Evolutionary conservation across 1,284 basidiomycete genomes (phyloP), one percentile per base, ranked within the genome.

Genomic region (Tylopilus microsporus): DNA sequence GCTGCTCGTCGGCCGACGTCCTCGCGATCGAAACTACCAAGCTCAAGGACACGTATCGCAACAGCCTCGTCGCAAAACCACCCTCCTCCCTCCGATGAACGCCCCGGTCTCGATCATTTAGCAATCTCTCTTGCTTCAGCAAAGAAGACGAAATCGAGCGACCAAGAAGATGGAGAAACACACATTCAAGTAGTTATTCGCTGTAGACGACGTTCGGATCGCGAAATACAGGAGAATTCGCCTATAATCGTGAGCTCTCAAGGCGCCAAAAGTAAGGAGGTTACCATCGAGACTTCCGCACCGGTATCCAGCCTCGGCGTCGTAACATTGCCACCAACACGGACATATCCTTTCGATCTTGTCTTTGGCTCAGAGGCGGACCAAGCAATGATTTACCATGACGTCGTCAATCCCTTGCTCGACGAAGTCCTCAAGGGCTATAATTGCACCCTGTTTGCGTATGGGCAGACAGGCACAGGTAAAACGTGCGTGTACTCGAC

Each of bases 361-460:
- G 94, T 98, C 12, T 98, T 97, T 76, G 96, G 97, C 2, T 94
- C 95, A 25, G 95, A 98, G 71, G 96, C 96, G 11, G 95, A 98
- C 71, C 97, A 99, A 70, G 86, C 91, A 37, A 85, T 94, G 82
- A 83, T 99, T 32, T 99, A 97, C 73, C 84, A 92, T 62, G 91
- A 98, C 60, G 95, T 98, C 42, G 96, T 97, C 42, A 84, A 84
- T 60, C 92, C 92, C 1, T 92, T 99, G 82, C 79, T 99, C 51
- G 87, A 94, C 52, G 92, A 99, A 72, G 95, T 99, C 43, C 75
- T 98, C 52, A 80, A 85, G 69, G 97, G 97, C 5, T 99, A 98
- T 78, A 99, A 99, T 70, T 99, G 97, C 71, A 99, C 97, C 0
- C 80, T 99, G 41, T 99, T 99, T 76, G 96, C 96, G 3, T 99